A percentile compares a stretch with the other conserved stretches of the same genome.
These are phyloP conservation scores for Trifolium fragiferum DNA, from an alignment of 306 rosid genomes.

Conservation along the genomic window DNA sequence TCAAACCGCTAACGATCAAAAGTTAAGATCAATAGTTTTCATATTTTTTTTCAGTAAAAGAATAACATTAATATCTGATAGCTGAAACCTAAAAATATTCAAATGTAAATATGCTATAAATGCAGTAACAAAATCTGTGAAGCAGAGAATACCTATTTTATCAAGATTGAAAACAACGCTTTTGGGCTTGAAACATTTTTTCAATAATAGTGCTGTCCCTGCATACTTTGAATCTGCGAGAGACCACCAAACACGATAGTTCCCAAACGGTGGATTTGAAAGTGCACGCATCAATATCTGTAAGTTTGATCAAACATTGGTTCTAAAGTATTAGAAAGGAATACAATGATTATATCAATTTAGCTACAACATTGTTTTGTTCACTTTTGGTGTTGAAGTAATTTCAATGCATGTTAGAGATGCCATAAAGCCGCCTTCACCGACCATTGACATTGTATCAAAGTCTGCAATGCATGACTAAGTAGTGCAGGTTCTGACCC, in stretches of 20 bases:
- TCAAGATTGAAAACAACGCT: conserved; percentile 83
- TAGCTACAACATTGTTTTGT: background rate
- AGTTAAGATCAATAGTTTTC: background rate
- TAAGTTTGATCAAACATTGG: conserved; percentile 34
- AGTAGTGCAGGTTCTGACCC: background rate
- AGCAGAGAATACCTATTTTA: conserved; percentile 65
- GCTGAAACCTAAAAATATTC: conserved; percentile 26
- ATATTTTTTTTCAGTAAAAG: background rate
- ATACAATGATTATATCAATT: conserved; percentile 4
- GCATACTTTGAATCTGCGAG: conserved; percentile 97
- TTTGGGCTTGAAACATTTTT: conserved; percentile 83
- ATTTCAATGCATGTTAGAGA: conserved; percentile 11
- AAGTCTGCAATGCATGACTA: background rate
- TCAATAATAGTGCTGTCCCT: conserved; percentile 85
- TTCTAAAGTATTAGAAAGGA: conserved; percentile 30
- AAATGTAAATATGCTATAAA: conserved; percentile 18
- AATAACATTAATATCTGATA: conserved; percentile 17
- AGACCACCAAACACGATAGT: conserved; percentile 95
- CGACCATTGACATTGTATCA: background rate
- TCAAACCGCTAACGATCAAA: conserved; percentile 1
- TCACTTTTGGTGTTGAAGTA: background rate
- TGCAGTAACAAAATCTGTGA: conserved; percentile 4
- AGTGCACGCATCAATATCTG: conserved; percentile 91
- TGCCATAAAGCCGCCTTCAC: conserved; percentile 6
- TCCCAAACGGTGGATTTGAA: conserved; percentile 75